These are phyloP conservation scores for Lepidium africanum DNA, from an alignment of 345 rosid species.

Conservation along the genomic window DNA sequence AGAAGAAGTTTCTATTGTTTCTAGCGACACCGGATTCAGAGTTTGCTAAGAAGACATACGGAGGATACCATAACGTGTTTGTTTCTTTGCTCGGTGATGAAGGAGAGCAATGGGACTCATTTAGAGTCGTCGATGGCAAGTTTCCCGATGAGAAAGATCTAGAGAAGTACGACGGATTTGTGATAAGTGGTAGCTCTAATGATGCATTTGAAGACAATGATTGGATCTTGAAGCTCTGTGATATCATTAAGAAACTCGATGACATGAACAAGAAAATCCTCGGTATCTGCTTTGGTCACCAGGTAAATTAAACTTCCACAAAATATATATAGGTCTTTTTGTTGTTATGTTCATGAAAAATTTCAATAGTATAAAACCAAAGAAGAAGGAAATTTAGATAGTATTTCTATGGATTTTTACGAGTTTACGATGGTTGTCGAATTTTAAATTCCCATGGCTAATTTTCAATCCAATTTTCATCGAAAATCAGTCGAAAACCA, in stretches of 20 bases:
- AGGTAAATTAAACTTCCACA: constrained; percentile 34
- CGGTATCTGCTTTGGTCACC: constrained; percentile 94
- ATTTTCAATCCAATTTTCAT: too few species aligned
- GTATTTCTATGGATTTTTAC: too few species aligned
- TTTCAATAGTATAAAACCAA: too few species aligned
- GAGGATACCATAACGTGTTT: constrained; percentile 76
- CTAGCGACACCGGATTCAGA: constrained; percentile 67
- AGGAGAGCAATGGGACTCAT: constrained; percentile 72
- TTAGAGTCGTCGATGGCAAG: constrained; percentile 66
- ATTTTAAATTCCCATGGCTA: too few species aligned
- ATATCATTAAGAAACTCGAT: constrained; percentile 51
- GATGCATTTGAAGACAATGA: constrained; percentile 64
- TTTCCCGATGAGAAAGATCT: constrained; percentile 60
- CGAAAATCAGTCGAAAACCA: too few species aligned
- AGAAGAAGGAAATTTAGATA: too few species aligned
- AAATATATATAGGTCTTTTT: background rate
- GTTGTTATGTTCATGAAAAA: background rate
- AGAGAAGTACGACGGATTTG: constrained; percentile 60
- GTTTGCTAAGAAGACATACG: constrained; percentile 56
- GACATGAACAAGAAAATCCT: constrained; percentile 69
- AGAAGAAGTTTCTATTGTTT: constrained; percentile 45
- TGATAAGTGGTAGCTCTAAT: constrained; percentile 68
- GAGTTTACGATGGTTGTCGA: too few species aligned
- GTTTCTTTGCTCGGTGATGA: constrained; percentile 54
- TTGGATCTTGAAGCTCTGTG: constrained; percentile 67